Percentiles rank a stretch among this genome's conserved stretches.
These are phyloP conservation scores for Xylaria digitata DNA, from an alignment of 2,329 filamentous ascomycete species.

Conservation along the genomic window DNA sequence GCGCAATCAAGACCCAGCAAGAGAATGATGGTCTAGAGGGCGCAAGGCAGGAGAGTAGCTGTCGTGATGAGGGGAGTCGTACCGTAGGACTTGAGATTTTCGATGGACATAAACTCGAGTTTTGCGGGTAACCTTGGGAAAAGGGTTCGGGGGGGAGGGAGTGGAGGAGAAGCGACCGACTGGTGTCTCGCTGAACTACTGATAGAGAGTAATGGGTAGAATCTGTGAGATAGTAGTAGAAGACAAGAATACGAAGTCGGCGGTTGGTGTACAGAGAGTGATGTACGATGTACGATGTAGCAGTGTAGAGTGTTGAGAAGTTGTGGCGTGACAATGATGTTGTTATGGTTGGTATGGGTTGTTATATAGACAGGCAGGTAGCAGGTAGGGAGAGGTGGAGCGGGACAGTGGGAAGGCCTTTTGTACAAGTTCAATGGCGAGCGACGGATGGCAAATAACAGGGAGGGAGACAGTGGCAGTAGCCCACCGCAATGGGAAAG, in stretches of 20 bases:
- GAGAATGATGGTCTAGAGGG: background rate
- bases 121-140: slow-evolving; percentile 70
- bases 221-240: slow-evolving; percentile 12
- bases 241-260: slow-evolving; percentile 17
- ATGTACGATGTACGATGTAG: slow-evolving; percentile 18
- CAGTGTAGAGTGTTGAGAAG: slow-evolving; percentile 1
- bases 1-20: slow-evolving; percentile 3
- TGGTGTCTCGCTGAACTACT: slow-evolving; percentile 60
- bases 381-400: slow-evolving; percentile 30
- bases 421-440: slow-evolving; percentile 28
- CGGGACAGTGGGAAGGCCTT: slow-evolving; percentile 33
- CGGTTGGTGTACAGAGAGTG: slow-evolving; percentile 15
- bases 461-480: slow-evolving; percentile 5
- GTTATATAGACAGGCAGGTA: background rate
- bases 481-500: slow-evolving; percentile 34
- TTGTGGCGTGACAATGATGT: slow-evolving; percentile 32
- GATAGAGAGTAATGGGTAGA: slow-evolving; percentile 36
- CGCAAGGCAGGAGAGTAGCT: background rate
- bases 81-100: slow-evolving; percentile 98
- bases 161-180: slow-evolving; percentile 63
- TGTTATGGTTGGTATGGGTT: slow-evolving; percentile 33
- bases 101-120: slow-evolving; percentile 97
- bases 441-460: slow-evolving; percentile 17
- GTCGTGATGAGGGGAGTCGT: slow-evolving; percentile 53
- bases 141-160: slow-evolving; percentile 57